phyloP scores from a whole-genome alignment of 768 basidiomycete species.

The Tremella mesenterica region DNA sequence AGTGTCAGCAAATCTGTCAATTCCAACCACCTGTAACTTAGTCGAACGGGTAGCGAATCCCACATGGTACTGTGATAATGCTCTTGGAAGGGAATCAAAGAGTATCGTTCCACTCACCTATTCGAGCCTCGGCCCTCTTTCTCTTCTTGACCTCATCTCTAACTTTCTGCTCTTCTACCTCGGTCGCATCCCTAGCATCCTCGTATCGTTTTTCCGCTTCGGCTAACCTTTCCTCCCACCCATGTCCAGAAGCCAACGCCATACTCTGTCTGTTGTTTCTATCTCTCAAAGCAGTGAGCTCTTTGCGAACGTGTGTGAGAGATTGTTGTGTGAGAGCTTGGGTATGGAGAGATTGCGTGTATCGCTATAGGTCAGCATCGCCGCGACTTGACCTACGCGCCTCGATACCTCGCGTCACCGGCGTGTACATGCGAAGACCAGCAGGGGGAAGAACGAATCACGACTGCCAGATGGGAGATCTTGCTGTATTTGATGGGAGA shows the following conservation, averaged over 20 bases:
- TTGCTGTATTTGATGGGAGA: background rate
- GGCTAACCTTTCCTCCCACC: conserved; percentile 28
- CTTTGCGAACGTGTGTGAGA: conserved; percentile 40
- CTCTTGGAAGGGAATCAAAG: background rate
- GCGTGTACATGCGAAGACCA: no score
- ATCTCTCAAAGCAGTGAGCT: conserved; percentile 30
- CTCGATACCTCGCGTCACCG: no score
- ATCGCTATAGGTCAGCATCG: conserved; percentile 21
- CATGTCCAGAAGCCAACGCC: conserved; percentile 25
- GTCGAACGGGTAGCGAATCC: background rate
- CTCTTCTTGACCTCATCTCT: conserved; percentile 30
- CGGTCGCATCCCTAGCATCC: conserved; percentile 25
- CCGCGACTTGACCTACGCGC: no score
- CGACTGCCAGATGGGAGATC: no score
- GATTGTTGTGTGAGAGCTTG: conserved; percentile 42
- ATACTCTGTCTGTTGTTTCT: conserved; percentile 28
- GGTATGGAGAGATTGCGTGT: conserved; percentile 40
- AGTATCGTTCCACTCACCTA: conserved; percentile 21
- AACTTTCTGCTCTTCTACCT: conserved; percentile 21
- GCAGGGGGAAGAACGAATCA: no score
- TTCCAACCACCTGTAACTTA: background rate
- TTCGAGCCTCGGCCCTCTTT: conserved; percentile 32
- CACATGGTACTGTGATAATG: background rate
- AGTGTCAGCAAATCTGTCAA: background rate
- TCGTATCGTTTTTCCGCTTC: conserved; percentile 34